A percentile compares a stretch with the other conserved stretches of the same genome.
Evolutionary conservation across 2,329 filamentous ascomycete genomes (phyloP).

Genomic region (Fusarium sp.): DNA sequence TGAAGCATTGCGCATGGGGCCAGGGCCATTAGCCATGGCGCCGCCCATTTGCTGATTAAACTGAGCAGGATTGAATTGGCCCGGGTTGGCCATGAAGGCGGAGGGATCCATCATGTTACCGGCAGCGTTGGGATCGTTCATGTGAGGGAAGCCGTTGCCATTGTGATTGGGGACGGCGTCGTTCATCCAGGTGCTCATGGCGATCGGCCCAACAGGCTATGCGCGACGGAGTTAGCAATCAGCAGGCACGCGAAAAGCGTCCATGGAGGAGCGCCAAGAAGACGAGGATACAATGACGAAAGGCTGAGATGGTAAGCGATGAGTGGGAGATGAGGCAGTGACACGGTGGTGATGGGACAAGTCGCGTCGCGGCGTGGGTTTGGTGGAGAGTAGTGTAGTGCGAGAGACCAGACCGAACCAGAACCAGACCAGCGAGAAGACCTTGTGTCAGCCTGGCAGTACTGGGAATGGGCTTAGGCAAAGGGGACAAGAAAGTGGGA

Average conservation of each 20-base stretch:
- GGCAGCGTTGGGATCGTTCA: slow-evolving; percentile 70
- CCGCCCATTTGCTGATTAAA: slow-evolving; percentile 68
- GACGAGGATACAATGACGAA: slow-evolving; percentile 40
- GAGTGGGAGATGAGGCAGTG: slow-evolving; percentile 58
- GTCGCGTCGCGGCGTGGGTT: slow-evolving; percentile 59
- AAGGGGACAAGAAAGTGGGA: slow-evolving; percentile 36
- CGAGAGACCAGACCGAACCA: slow-evolving; percentile 47
- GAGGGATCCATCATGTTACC: slow-evolving; percentile 74
- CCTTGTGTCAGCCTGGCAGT: slow-evolving; percentile 39
- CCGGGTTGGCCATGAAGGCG: slow-evolving; percentile 70
- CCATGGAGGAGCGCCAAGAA: slow-evolving; percentile 56
- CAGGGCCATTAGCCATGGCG: slow-evolving; percentile 82
- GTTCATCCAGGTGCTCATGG: slow-evolving; percentile 81
- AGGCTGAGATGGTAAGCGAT: slow-evolving; percentile 56
- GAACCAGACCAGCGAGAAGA: slow-evolving; percentile 42
- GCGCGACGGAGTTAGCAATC: slow-evolving; percentile 60
- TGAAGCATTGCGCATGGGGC: slow-evolving; percentile 84
- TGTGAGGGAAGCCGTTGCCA: slow-evolving; percentile 75
- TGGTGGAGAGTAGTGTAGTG: slow-evolving; percentile 55
- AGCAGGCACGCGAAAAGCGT: slow-evolving; percentile 55
- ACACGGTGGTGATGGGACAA: slow-evolving; percentile 61
- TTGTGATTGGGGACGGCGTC: slow-evolving; percentile 77
- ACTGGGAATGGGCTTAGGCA: slow-evolving; percentile 35
- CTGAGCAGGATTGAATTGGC: slow-evolving; percentile 71
- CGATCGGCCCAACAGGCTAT: slow-evolving; percentile 61